These are phyloP conservation scores for Globisporangium solare DNA, from an alignment of 352 stramenopile species.

Conservation along the genomic window DNA sequence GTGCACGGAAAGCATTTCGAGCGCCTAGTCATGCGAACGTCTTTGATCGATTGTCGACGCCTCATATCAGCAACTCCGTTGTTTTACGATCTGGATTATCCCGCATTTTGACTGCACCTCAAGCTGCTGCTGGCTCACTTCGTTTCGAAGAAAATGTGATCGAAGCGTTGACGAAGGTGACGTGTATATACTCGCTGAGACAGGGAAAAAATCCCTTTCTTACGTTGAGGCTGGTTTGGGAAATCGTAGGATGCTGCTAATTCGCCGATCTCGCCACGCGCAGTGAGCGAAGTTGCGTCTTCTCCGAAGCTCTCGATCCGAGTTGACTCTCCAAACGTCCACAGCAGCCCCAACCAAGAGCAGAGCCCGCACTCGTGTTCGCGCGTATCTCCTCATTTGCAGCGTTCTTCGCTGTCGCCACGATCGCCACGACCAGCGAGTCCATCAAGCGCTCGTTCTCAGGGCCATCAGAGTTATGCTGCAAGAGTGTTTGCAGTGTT, in stretches of 20 bases:
- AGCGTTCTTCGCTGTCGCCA: constrained; percentile 13
- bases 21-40: constrained; percentile 14
- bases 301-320: constrained; percentile 8
- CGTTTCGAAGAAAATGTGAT: not conserved
- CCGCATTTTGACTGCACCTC: not conserved
- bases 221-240: not conserved
- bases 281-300: not conserved
- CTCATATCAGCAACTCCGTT: constrained; percentile 18
- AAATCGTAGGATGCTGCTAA: not conserved
- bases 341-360: constrained; percentile 14
- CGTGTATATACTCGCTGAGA: not conserved
- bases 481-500: constrained; percentile 48
- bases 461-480: constrained; percentile 29
- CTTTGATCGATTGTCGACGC: constrained; percentile 39
- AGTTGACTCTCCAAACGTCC: constrained; percentile 3
- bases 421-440: constrained; percentile 16
- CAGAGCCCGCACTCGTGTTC: constrained; percentile 6
- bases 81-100: constrained; percentile 5
- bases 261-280: not conserved
- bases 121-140: not conserved
- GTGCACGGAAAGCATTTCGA: not conserved
- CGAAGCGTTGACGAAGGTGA: not conserved
- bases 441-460: constrained; percentile 5
- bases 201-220: not conserved
- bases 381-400: constrained; percentile 9